These are phyloP conservation scores for Zea luxurians DNA, from an alignment of 176 grass and related monocot genomes.

Conservation along the genomic window DNA sequence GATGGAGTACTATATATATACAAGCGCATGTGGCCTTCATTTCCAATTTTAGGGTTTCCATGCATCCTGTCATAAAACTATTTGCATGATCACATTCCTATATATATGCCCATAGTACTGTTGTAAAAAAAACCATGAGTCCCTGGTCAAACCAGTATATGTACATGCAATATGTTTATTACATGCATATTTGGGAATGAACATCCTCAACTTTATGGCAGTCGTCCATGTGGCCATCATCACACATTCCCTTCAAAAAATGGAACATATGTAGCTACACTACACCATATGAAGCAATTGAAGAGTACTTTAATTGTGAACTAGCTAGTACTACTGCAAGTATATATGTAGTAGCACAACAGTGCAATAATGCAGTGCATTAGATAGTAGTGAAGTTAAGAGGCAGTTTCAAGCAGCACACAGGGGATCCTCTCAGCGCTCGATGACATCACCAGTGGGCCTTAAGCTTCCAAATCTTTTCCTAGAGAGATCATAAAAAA, in stretches of 20 bases:
- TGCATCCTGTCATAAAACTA: no score
- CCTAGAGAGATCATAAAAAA: no score
- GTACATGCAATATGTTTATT: not conserved
- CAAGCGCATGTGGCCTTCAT: no score
- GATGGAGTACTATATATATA: no score
- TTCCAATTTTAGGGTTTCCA: no score
- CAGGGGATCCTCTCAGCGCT: no score
- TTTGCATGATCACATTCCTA: no score
- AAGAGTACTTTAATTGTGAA: constrained; percentile 26
- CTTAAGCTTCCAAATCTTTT: no score
- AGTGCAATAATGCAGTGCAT: constrained; percentile 22
- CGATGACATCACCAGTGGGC: no score
- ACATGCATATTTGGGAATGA: not conserved
- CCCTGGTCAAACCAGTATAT: not conserved
- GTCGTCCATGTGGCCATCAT: constrained; percentile 11
- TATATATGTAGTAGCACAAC: constrained; percentile 4
- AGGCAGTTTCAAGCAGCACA: not conserved
- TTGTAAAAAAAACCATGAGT: not conserved
- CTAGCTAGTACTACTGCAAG: constrained; percentile 15
- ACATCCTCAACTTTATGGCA: constrained; percentile 23
- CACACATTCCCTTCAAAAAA: constrained; percentile 7
- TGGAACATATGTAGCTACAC: not conserved
- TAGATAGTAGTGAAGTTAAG: not conserved
- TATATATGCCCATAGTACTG: not conserved
- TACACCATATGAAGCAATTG: not conserved